Base-by-base conservation (phyloP, 108 stramenopile species). In the Pseudonitzschia pungens region DNA sequence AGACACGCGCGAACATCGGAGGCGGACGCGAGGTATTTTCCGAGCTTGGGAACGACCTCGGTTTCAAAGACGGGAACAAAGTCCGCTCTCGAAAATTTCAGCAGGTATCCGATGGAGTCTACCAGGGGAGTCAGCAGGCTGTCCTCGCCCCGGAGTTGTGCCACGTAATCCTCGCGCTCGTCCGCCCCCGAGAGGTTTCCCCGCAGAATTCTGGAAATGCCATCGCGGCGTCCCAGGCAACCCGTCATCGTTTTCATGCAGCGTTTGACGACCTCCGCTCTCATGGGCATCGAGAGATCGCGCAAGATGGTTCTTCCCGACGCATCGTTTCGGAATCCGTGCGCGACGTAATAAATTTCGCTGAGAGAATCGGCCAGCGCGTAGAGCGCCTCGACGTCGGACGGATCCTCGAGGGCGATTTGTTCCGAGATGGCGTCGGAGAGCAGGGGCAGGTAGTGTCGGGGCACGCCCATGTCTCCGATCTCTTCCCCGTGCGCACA, bases 61-160 rank as follows among this genome's bases (percentile, higher is more conserved):
- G 75, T 60, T 51, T 86, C 75, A 69, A 95, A 95, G 21, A 84
- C 75, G 10, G 85, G 79, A 20, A 76, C 59, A 70, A 95, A 91
- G 5, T 69, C 67, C 29, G 75, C 65, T 11, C 77, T 72, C 40
- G 84, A 77, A 52, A 87, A 75, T 72, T 95, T 95, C 0, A 95
- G 74, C 22, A 76, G 88, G 76, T 92, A 95, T 12, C 93, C 93
- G 53, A 92, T 83, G 26, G 80, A 77, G 74, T 95, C 91, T 11
- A 92, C 89, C 18, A 92, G 69, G 18, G 88, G 88, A 27, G 89
- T 95, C 59, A 95, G 68, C 4, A 86, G 72, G 41, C 82, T 77
- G 28, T 79, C 77, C 68, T 92, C 89, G 14, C 65, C 69, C 12
- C 69, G 32, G 18, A 87, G 66, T 22, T 77, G 69, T 32, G 77